Conservation (phyloP, 1,284 basidiomycete genomes). For the Ustilago sp. region DNA sequence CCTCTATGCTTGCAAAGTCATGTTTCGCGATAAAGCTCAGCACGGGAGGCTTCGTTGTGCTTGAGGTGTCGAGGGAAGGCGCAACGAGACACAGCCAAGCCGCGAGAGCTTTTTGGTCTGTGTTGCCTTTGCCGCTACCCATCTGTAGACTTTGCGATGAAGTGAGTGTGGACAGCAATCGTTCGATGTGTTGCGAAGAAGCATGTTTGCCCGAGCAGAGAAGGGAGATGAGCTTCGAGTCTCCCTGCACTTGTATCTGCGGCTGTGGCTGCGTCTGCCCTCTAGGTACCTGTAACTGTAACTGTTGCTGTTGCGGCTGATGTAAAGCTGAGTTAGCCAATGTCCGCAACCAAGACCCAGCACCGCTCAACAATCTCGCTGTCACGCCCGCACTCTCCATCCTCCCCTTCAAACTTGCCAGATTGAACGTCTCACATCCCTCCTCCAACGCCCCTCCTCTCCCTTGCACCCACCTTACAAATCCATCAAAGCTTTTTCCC, state of each 20-base stretch:
- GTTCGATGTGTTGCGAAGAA: not conserved
- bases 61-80: not conserved
- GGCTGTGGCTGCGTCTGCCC: not conserved
- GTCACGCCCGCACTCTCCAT: slow-evolving; percentile 32
- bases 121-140: not conserved
- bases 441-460: not conserved
- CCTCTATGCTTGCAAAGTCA: slow-evolving; percentile 10
- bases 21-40: slow-evolving; percentile 15
- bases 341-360: slow-evolving; percentile 14
- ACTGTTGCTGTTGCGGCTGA: not conserved
- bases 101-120: slow-evolving; percentile 32
- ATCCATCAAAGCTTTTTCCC: slow-evolving; percentile 16
- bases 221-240: slow-evolving; percentile 6
- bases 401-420: slow-evolving; percentile 21
- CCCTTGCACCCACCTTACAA: slow-evolving; percentile 16
- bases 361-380: slow-evolving; percentile 16
- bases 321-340: not conserved
- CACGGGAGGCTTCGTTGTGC: not conserved
- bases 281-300: not conserved
- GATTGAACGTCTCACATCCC: slow-evolving; percentile 37
- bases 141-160: not conserved
- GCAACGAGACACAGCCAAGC: slow-evolving; percentile 22
- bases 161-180: not conserved
- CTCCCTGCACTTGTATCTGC: not conserved
- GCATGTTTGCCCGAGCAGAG: not conserved